Evolutionary conservation across 2,329 filamentous ascomycete genomes (phyloP), one percentile per base, ranked within the genome.

Genomic region (Fusarium coffeatum): DNA sequence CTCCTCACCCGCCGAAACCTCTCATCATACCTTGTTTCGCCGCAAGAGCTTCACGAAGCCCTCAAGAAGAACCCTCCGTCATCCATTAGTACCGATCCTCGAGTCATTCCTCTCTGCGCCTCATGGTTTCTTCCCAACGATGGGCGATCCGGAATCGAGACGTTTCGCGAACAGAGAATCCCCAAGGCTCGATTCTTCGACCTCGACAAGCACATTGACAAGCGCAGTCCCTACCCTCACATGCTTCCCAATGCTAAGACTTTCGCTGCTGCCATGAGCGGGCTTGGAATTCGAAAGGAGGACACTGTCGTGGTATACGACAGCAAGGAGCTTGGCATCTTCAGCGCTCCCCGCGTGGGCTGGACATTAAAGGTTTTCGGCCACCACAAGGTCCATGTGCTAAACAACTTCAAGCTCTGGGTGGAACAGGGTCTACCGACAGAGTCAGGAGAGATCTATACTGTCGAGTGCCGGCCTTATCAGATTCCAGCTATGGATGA

Each of bases 391-490:
- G 95, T 99, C 16, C 94, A 98, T 79, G 82, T 99, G 20, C 83
- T 99, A 58, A 97, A 99, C 83, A 99, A 99, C 83, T 99, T 98
- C 83, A 92, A 91, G 79, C 82, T 92, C n/a, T 99, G 94, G 93
- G 90, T 95, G 3, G 92, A 95, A 34, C 86, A 97, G 76, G 93
- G 92, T 3, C 88, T 90, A 71, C 92, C 94, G 0, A 92, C 90
- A 1, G 94, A 97, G 82, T 89, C 89, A n/a, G 94, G 95, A 54
- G 83, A 92, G 78, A 81, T 92, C 55, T 90, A 89, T 79, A 88
- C 83, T 59, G 87, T 91, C 46, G 89, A 91, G 76, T 90, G 88
- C 77, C 88, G 86, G 66, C 82, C 85, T 2, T 91, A 91, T 64
- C 88, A 87, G 4, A 90, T 91, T 58, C 88, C 88, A 5, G 84